Percentiles rank a stretch among this genome's conserved stretches.
phyloP scores from a whole-genome alignment of 2,329 filamentous ascomycete genomes.

The Aspergillus sp. region DNA sequence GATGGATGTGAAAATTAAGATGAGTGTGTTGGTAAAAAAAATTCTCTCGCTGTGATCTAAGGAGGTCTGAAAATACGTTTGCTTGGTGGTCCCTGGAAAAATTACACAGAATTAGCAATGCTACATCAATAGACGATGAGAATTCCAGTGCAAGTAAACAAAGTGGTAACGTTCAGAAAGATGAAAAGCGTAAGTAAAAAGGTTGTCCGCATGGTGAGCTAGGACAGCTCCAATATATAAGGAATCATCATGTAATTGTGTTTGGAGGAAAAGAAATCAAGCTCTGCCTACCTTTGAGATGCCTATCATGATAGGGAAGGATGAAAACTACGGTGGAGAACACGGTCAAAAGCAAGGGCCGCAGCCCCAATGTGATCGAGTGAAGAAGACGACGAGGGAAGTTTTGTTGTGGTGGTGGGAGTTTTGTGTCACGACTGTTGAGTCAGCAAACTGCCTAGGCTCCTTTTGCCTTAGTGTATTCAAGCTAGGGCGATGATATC shows the following conservation, averaged over 20 bases:
- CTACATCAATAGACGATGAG: not conserved
- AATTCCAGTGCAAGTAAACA: conserved; percentile 5
- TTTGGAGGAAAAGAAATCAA: not conserved
- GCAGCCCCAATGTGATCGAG: conserved; percentile 28
- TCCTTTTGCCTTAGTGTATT: not conserved
- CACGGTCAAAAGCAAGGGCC: conserved; percentile 23
- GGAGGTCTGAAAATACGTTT: conserved; percentile 36
- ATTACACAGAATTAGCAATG: conserved; percentile 29
- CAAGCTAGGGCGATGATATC: not conserved
- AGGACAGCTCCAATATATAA: conserved; percentile 78
- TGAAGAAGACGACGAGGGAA: conserved; percentile 17
- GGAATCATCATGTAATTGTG: conserved; percentile 54
- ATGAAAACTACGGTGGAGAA: conserved; percentile 2
- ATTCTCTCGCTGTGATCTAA: conserved; percentile 22
- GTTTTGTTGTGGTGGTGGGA: conserved; percentile 13
- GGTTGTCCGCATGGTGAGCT: conserved; percentile 61
- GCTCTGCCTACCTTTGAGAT: conserved; percentile 30
- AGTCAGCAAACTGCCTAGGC: conserved; percentile 14
- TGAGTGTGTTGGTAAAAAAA: conserved; percentile 5
- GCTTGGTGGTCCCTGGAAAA: conserved; percentile 33
- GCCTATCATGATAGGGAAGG: conserved; percentile 28
- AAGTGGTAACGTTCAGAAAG: conserved; percentile 24
- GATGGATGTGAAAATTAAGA: not conserved
- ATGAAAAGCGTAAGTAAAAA: conserved; percentile 55
- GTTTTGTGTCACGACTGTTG: conserved; percentile 18